Evolutionary conservation across 2,329 filamentous ascomycete genomes (phyloP).

Genomic region (Xylariaceae sp.): DNA sequence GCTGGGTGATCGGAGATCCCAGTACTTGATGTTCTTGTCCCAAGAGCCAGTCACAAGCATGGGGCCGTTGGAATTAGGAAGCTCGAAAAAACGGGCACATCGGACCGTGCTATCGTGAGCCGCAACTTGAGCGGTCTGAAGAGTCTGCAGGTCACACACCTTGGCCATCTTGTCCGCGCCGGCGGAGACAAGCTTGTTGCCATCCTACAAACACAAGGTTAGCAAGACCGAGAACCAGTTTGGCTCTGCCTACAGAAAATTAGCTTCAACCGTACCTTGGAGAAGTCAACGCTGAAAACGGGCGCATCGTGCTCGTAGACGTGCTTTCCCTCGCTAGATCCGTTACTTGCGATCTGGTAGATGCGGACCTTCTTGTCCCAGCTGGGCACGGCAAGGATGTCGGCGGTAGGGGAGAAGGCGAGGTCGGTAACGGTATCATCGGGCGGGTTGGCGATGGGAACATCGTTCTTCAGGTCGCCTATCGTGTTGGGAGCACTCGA

Average conservation of each 20-base stretch:
- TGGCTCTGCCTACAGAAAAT: neutral
- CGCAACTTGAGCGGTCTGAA: constrained; percentile 67
- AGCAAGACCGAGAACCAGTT: neutral
- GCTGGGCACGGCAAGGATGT: constrained; percentile 83
- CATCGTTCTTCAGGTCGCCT: constrained; percentile 86
- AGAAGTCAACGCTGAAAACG: constrained; percentile 81
- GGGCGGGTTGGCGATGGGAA: constrained; percentile 71
- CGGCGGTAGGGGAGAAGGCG: constrained; percentile 58
- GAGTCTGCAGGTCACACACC: constrained; percentile 72
- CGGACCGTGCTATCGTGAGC: constrained; percentile 81
- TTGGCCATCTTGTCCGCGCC: constrained; percentile 89
- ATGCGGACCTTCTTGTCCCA: constrained; percentile 99
- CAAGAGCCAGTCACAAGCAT: constrained; percentile 90
- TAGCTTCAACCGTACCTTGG: constrained; percentile 55
- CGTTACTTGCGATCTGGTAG: constrained; percentile 78
- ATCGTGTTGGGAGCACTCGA: constrained; percentile 59
- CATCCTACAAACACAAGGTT: constrained; percentile 58
- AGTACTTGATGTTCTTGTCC: constrained; percentile 89
- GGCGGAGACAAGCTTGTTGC: constrained; percentile 78
- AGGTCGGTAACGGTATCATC: constrained; percentile 88
- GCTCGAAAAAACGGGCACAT: constrained; percentile 71
- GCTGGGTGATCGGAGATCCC: constrained; percentile 66
- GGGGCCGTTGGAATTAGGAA: constrained; percentile 55
- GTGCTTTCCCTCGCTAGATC: constrained; percentile 78
- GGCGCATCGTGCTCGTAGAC: constrained; percentile 81